These are phyloP conservation scores for Tuber indicum DNA, from an alignment of 495 filamentous ascomycete genomes.

Conservation along the genomic window DNA sequence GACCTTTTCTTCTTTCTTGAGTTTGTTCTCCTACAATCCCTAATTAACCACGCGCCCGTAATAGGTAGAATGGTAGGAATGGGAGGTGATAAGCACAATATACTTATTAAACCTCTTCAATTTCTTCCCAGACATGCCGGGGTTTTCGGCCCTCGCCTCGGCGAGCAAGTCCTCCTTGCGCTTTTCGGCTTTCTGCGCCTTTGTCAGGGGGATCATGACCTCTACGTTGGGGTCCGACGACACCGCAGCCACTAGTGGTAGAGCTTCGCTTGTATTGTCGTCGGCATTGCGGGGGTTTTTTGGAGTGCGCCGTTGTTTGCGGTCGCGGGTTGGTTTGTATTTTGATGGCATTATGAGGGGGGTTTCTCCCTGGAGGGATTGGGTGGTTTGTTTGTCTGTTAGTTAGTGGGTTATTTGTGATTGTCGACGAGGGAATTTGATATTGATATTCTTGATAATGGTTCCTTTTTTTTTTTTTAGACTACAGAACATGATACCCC, in stretches of 20 bases:
- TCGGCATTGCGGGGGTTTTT: constrained; percentile 6
- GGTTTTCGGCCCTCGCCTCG: constrained; percentile 61
- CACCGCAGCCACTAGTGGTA: not conserved
- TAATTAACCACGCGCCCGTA: constrained; percentile 3
- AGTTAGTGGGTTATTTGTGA: not conserved
- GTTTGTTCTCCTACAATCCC: constrained; percentile 65
- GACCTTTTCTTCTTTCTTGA: constrained; percentile 87
- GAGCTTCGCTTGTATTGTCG: not conserved
- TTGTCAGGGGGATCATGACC: constrained; percentile 38
- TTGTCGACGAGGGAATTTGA: not conserved
- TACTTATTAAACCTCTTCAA: constrained; percentile 93
- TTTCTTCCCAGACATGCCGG: constrained; percentile 84
- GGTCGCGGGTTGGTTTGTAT: constrained; percentile 40
- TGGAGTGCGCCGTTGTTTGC: constrained; percentile 34
- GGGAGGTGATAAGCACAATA: constrained; percentile 53
- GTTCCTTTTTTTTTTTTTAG: not conserved
- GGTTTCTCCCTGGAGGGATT: not conserved
- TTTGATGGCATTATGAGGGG: constrained; percentile 33
- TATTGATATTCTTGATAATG: not conserved
- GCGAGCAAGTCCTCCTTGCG: constrained; percentile 46
- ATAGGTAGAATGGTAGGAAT: not conserved
- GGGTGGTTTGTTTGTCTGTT: not conserved
- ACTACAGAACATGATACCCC: not conserved
- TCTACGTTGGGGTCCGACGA: constrained; percentile 24
- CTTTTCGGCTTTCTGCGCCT: constrained; percentile 62